Conservation (phyloP, 164 flowering plant species). For the Tetrastigma voinierianum region DNA sequence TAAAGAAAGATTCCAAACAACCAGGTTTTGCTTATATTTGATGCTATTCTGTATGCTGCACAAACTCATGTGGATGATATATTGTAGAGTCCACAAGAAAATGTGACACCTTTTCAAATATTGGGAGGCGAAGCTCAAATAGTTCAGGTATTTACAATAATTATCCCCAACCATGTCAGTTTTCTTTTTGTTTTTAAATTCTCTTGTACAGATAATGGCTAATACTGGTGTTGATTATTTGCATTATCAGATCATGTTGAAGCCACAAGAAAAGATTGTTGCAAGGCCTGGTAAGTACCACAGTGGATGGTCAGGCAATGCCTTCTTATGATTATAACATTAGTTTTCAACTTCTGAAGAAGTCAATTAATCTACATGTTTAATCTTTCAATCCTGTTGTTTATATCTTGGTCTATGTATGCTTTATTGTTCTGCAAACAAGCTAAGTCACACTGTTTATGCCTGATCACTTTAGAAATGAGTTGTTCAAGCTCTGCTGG, state of each 20-base stretch:
- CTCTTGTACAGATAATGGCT: not conserved
- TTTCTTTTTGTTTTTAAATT: not conserved
- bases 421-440: too few species aligned
- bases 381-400: too few species aligned
- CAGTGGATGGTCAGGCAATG: not conserved
- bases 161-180: not conserved
- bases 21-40: not conserved
- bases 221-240: slow-evolving; percentile 1
- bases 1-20: too few species aligned
- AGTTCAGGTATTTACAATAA: slow-evolving; percentile 62
- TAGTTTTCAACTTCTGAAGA: too few species aligned
- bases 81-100: slow-evolving; percentile 73
- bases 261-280: slow-evolving; percentile 76
- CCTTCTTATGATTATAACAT: not conserved
- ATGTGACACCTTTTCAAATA: slow-evolving; percentile 72
- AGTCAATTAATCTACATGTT: too few species aligned
- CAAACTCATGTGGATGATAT: slow-evolving; percentile 9
- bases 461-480: too few species aligned
- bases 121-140: slow-evolving; percentile 91
- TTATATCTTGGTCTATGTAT: too few species aligned
- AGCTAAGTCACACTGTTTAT: too few species aligned
- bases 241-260: slow-evolving; percentile 80
- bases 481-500: too few species aligned
- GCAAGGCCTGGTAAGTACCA: slow-evolving; percentile 78
- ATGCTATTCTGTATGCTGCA: not conserved